phyloP scores from a whole-genome alignment of 306 rosid genomes.

The barrel medic (Medicago truncatula) region MtrunA17r5.0-ANR NC_053044.1:3736001-3736500 shows the following conservation, averaged over 20 bases:
- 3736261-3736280: neutral
- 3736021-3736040: neutral
- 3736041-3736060: neutral
- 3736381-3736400: neutral
- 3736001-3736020: neutral
- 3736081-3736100: conserved; percentile 14
- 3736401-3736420: neutral
- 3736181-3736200: neutral
- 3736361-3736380: neutral
- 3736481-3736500: neutral
- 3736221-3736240: conserved; percentile 4
- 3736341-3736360: neutral
- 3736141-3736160: conserved; percentile 3
- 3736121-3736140: neutral
- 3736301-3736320: neutral
- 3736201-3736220: conserved; percentile 7
- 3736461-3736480: neutral
- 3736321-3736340: neutral
- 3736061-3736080: neutral
- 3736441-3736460: neutral
- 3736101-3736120: conserved; percentile 5
- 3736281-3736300: neutral
- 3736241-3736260: neutral
- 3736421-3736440: neutral
- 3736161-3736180: neutral